These are phyloP conservation scores for Xylariaceae sp. DNA, from an alignment of 2,329 filamentous ascomycete genomes.

Conservation along the genomic window DNA sequence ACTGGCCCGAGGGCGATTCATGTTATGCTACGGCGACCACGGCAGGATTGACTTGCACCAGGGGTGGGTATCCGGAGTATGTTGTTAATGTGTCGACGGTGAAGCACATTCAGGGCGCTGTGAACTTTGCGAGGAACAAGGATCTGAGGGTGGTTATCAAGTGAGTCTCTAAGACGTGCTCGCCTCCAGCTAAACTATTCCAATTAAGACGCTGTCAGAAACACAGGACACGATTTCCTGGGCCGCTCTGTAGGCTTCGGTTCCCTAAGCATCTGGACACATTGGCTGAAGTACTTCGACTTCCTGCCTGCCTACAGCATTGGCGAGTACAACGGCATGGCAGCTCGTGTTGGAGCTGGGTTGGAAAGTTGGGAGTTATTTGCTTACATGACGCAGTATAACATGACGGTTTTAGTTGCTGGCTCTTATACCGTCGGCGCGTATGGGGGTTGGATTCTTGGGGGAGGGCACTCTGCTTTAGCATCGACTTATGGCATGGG, in stretches of 20 bases:
- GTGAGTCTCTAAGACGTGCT: slow-evolving; percentile 15
- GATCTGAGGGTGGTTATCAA: slow-evolving; percentile 40
- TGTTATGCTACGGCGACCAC: slow-evolving; percentile 30
- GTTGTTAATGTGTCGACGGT: slow-evolving; percentile 38
- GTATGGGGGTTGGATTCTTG: slow-evolving; percentile 51
- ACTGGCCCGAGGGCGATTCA: slow-evolving; percentile 37
- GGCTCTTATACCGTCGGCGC: slow-evolving; percentile 37
- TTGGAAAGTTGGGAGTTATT: slow-evolving; percentile 36
- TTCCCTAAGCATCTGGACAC: slow-evolving; percentile 49
- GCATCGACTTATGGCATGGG: slow-evolving; percentile 46
- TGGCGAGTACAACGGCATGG: slow-evolving; percentile 30
- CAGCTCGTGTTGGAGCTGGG: slow-evolving; percentile 33
- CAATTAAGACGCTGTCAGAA: slow-evolving; percentile 29
- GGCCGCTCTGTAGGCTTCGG: slow-evolving; percentile 46
- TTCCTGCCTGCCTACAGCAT: slow-evolving; percentile 33
- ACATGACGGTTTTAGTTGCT: slow-evolving; percentile 33
- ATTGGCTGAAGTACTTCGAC: slow-evolving; percentile 44
- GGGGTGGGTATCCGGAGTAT: slow-evolving; percentile 38
- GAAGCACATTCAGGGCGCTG: slow-evolving; percentile 37
- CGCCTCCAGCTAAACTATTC: background rate
- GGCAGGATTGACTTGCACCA: slow-evolving; percentile 30
- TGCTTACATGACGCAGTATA: slow-evolving; percentile 27
- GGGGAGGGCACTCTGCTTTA: slow-evolving; percentile 49
- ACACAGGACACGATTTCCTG: slow-evolving; percentile 47
- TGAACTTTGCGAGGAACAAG: slow-evolving; percentile 41